These are phyloP conservation scores for Wickerhamiella vanderwaltii DNA, from an alignment of 805 yeast genomes.

Conservation along the genomic window DNA sequence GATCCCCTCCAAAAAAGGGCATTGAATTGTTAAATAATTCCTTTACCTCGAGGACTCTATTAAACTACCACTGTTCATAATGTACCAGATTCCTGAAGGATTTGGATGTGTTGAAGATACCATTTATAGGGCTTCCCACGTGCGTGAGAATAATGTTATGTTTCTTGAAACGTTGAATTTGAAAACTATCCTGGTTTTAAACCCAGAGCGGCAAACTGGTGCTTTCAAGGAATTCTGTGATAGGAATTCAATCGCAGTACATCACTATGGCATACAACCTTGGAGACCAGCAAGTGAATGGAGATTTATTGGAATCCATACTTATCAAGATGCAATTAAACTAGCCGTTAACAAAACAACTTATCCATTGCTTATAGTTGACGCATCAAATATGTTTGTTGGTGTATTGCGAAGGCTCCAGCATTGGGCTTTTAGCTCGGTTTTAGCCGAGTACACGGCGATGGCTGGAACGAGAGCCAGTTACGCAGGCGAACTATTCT, in stretches of 20 bases:
- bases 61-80: too few relatives aligned
- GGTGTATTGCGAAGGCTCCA: slow-evolving; percentile 74
- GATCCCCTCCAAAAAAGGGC: too few relatives aligned
- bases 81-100: slow-evolving; percentile 51
- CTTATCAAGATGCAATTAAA: slow-evolving; percentile 55
- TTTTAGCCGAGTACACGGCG: slow-evolving; percentile 72
- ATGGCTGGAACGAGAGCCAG: slow-evolving; percentile 61
- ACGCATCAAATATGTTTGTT: slow-evolving; percentile 64
- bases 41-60: too few relatives aligned
- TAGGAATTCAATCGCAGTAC: slow-evolving; percentile 29
- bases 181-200: slow-evolving; percentile 57
- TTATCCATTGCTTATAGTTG: slow-evolving; percentile 64
- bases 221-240: slow-evolving; percentile 52
- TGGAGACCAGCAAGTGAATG: slow-evolving; percentile 41
- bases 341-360: slow-evolving; percentile 47
- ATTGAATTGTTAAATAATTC: too few relatives aligned
- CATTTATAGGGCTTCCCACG: slow-evolving; percentile 64
- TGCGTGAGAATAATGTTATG: slow-evolving; percentile 65
- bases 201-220: slow-evolving; percentile 76
- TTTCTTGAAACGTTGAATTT: slow-evolving; percentile 64
- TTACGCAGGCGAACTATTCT: slow-evolving; percentile 68
- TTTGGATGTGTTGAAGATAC: slow-evolving; percentile 88
- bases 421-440: slow-evolving; percentile 78
- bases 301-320: slow-evolving; percentile 60
- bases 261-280: slow-evolving; percentile 29